Base-by-base conservation (phyloP, 106 monocot species). In the Hemerocallis citrina region DNA sequence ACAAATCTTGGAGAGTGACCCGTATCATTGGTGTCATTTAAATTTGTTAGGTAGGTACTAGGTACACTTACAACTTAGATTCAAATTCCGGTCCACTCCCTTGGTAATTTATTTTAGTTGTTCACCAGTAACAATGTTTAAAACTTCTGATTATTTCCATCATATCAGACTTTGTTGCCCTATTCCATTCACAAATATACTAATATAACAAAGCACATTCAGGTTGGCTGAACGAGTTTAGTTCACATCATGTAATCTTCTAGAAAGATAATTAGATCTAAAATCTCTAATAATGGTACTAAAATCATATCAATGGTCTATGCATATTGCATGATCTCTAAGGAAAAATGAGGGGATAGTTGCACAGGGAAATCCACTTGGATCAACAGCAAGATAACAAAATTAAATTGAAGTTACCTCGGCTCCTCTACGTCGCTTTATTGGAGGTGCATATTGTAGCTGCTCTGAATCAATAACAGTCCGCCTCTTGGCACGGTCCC, bases 391-490 rank as follows among this genome's bases (percentile, higher is more conserved):
- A 28, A 0, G 19, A n/a, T 16, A 10, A 46, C 16, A 43, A 61
- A 25, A 20, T 32, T 43, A 1, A 29, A 27, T 17, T n/a, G 57
- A 27, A 20, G 31, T 38, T 88, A 91, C 96, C 91, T 98, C 91
- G 47, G 81, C 96, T 75, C 87, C 88, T 70, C 81, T 78, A 19
- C 87, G 91, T 2, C 96, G 73, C 57, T 98, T 95, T 39, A 72
- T 63, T 70, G 57, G 71, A 36, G 74, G 81, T 25, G 74, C 74
- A 73, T 84, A 70, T 45, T 87, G 90, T 42, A 68, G 29, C 39
- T 62, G 45, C 21, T 33, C 81, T 32, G 81, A 27, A 57, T 88
- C 84, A 72, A 62, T 68, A 8, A 73, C 37, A 38, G 83, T 32
- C 16, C 79, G 84, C 50, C 77, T 76, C 71, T 91, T 98, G 51